A percentile compares a stretch with the other conserved stretches of the same genome.
Conservation (phyloP, 768 basidiomycete genomes). For the Collybia sp. region DNA sequence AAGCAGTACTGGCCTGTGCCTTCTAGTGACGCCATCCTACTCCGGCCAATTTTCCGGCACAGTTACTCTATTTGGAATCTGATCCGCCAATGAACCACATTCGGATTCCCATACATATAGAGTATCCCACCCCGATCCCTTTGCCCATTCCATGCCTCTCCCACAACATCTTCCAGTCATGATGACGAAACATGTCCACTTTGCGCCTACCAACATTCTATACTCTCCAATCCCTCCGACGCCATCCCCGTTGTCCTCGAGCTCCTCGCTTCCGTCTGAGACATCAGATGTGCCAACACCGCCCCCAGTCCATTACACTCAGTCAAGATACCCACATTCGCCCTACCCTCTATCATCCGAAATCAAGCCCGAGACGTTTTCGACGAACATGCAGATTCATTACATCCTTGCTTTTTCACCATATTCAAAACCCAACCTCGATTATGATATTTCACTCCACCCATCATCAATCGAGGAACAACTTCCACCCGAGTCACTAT, state of each 20-base stretch:
- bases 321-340: slow-evolving; percentile 24
- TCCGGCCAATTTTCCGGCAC: too few species aligned
- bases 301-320: slow-evolving; percentile 23
- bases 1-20: too few species aligned
- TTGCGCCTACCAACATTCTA: slow-evolving; percentile 30
- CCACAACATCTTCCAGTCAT: slow-evolving; percentile 7
- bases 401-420: slow-evolving; percentile 34
- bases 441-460: slow-evolving; percentile 32
- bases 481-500: slow-evolving; percentile 25
- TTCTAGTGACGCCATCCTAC: too few species aligned
- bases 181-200: slow-evolving; percentile 38
- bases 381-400: slow-evolving; percentile 34
- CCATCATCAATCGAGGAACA: slow-evolving; percentile 22
- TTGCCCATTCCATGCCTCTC: neutral
- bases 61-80: neutral
- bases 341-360: slow-evolving; percentile 12
- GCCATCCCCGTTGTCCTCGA: slow-evolving; percentile 32
- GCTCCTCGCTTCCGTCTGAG: slow-evolving; percentile 28
- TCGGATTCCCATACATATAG: neutral
- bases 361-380: slow-evolving; percentile 16
- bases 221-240: slow-evolving; percentile 29
- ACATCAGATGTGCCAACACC: slow-evolving; percentile 30
- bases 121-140: neutral
- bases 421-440: slow-evolving; percentile 23
- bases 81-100: neutral